phyloP scores from a whole-genome alignment of 2,329 filamentous ascomycete species.

The Arthrinium phaeospermum region DNA sequence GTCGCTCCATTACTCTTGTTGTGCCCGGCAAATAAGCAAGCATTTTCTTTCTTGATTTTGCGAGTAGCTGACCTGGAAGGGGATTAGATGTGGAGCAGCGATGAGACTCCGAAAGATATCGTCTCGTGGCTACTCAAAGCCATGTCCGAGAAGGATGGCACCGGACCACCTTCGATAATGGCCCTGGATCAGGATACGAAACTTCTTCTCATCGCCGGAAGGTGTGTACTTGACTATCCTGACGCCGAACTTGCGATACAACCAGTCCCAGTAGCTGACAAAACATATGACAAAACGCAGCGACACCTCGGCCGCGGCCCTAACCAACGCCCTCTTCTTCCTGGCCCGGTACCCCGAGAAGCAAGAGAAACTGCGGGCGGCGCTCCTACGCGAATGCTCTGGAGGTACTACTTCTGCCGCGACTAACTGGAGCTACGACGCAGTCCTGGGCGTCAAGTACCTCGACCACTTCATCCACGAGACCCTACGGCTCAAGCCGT shows the following conservation, averaged over 20 bases:
- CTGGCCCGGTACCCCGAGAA: conserved; percentile 39
- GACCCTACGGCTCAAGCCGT: conserved; percentile 43
- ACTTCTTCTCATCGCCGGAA: conserved; percentile 39
- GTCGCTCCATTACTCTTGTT: neutral
- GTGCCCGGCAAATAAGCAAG: neutral
- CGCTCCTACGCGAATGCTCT: conserved; percentile 25
- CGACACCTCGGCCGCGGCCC: conserved; percentile 41
- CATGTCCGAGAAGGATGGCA: conserved; percentile 41
- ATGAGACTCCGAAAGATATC: conserved; percentile 40
- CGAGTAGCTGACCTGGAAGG: neutral
- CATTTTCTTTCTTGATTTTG: neutral
- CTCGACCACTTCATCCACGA: conserved; percentile 41
- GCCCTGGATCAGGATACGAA: conserved; percentile 41
- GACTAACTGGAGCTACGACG: conserved; percentile 38
- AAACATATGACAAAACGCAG: conserved; percentile 29
- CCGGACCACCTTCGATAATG: conserved; percentile 38
- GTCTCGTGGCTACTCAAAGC: conserved; percentile 47
- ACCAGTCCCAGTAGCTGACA: neutral
- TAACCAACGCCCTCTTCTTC: conserved; percentile 39
- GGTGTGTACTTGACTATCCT: neutral
- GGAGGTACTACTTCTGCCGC: no score
- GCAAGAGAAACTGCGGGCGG: conserved; percentile 37
- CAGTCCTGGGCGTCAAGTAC: conserved; percentile 36
- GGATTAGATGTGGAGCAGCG: conserved; percentile 28
- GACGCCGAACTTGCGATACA: neutral